Conservation (phyloP, 345 rosid species). For the Citrus medica region DNA sequence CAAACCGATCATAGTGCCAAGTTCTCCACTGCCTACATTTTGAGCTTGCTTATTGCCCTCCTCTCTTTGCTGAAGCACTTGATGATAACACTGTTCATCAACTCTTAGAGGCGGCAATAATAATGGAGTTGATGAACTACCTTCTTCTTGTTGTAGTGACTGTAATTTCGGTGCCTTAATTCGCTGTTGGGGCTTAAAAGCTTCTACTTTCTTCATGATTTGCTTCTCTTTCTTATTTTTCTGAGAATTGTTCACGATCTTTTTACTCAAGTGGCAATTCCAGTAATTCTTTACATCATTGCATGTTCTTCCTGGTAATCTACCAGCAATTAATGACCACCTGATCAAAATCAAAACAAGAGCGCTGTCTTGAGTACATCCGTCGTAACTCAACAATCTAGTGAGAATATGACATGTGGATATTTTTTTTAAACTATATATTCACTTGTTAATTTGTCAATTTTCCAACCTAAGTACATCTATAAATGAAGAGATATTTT, state of each 20-base stretch:
- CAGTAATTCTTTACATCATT: conserved; percentile 38
- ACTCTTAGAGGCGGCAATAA: not conserved
- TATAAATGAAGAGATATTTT: no score
- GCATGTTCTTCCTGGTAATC: conserved; percentile 35
- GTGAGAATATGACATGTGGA: no score
- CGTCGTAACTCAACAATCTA: no score
- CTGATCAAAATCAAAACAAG: conserved; percentile 9
- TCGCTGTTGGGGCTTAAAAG: not conserved
- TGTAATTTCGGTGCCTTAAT: not conserved
- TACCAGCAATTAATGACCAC: conserved; percentile 37
- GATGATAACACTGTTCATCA: not conserved
- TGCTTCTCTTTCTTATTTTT: conserved; percentile 12
- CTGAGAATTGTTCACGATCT: conserved; percentile 2
- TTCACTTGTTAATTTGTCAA: no score
- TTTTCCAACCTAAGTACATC: no score
- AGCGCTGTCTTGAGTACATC: no score
- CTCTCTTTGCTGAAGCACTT: not conserved
- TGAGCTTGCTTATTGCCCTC: not conserved
- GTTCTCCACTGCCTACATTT: not conserved
- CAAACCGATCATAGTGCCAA: not conserved
- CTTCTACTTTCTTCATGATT: not conserved
- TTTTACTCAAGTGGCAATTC: conserved; percentile 38
- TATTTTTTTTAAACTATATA: no score
- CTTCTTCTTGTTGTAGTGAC: not conserved
- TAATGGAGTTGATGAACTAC: not conserved